phyloP scores from a whole-genome alignment of 129 eudicot genomes.

The Gnaphalium uliginosum region DNA sequence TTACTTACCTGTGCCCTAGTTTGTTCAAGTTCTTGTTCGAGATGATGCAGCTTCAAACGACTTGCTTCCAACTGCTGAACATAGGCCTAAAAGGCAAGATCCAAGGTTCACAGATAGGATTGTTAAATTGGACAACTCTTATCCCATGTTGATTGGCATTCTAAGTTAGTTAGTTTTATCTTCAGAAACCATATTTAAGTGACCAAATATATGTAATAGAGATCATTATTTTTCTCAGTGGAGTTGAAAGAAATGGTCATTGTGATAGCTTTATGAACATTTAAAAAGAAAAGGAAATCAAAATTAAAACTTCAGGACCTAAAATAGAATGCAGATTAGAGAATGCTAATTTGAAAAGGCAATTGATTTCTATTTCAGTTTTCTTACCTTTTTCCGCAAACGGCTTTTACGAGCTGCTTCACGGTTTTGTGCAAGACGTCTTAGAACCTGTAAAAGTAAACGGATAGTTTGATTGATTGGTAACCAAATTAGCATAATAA shows the following conservation, averaged over 20 bases:
- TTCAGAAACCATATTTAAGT: not conserved
- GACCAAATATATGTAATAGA: not conserved
- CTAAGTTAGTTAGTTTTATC: slow-evolving; percentile 9
- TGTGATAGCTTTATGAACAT: not conserved
- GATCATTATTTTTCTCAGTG: not conserved
- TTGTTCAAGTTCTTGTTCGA: slow-evolving; percentile 93
- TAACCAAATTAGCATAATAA: slow-evolving; percentile 12
- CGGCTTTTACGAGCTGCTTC: slow-evolving; percentile 99
- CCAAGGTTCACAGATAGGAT: not conserved
- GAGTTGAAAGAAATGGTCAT: not conserved
- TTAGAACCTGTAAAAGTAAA: slow-evolving; percentile 37
- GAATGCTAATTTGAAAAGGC: slow-evolving; percentile 14
- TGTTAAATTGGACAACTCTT: slow-evolving; percentile 9
- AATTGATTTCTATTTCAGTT: slow-evolving; percentile 10
- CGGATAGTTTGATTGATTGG: not conserved
- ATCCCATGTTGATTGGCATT: slow-evolving; percentile 1
- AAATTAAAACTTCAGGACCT: not conserved
- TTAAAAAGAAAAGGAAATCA: not conserved
- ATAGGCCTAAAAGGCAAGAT: slow-evolving; percentile 63
- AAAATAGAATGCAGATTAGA: slow-evolving; percentile 12
- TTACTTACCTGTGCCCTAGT: slow-evolving; percentile 69
- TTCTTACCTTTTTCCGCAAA: slow-evolving; percentile 80
- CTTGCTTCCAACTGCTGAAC: slow-evolving; percentile 93
- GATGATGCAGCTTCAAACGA: slow-evolving; percentile 63
- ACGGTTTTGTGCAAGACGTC: slow-evolving; percentile 99